Base-by-base conservation (phyloP, 768 basidiomycete genomes). In the Lentinula aciculospora region DNA sequence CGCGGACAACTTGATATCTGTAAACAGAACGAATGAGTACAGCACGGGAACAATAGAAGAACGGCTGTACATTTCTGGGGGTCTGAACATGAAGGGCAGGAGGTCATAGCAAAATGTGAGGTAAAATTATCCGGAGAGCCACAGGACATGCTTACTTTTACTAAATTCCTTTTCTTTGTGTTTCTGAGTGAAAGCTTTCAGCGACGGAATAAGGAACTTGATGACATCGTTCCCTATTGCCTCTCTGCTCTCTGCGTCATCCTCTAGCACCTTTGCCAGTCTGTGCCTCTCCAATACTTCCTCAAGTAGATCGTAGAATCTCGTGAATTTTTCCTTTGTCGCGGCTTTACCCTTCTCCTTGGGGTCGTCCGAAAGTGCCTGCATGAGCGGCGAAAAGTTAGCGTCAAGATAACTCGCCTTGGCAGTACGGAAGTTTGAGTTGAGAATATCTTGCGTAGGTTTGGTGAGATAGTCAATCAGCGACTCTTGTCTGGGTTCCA, bases 401-500 rank as follows among this genome's bases (percentile, higher is more conserved):
- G 86, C 76, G 60, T 92, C 91, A 59, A 91, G 91, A 69, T 94
- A 94, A 3, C 77, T 86, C 8, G 90, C 88, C 69, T 92, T 92
- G 42, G 91, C 86, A 0, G 84, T 91, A 36, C 90, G 83, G 72
- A 85, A 89, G 59, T 81, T 83, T 4, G 85, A 86, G 60, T 82
- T 80, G 28, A 94, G 76, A 19, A 76, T 62, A 21, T 90, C 87
- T 45, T 80, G 72, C 0, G 88, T 79, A 1, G 84, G 79, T 28
- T 79, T 79, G 12, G 88, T 82, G 36, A 93, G 70, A 12, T 90
- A 68, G 8, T 75, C 66, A 15, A 73, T 68, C 2, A 88, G 70
- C 0, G 70, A 68, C 1, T 77, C 70, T 59, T 82, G 73, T 15
- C 69, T 67, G 0, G 86, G 85, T 31, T 78, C 72, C 25, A 91